Evolutionary conservation across 169 alveolate species (phyloP), one percentile per base, ranked within the genome.

Genomic region (Cryptosporidium meleagridis): DNA sequence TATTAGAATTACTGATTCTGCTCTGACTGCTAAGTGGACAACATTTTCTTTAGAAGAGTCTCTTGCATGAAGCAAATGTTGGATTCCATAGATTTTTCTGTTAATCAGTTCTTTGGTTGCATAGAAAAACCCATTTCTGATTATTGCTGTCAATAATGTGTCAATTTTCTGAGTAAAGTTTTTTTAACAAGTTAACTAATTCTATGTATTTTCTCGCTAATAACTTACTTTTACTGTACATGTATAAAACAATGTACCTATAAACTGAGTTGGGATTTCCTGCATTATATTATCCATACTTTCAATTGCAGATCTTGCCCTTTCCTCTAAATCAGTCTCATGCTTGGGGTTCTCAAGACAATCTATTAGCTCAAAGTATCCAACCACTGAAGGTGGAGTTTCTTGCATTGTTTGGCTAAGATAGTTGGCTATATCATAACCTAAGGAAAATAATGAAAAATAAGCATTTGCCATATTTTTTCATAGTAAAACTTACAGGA

Each of bases 141-240:
- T 65, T 21, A 80, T 31, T 62, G 89, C 89, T 12, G 89, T 80
- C 44, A 80, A 48, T 45, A 80, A 48, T 29, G 89, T 80, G 62
- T 80, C 89, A 9, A 80, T 29, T 62, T 80, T 65, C 89, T 80
- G 26, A 35, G 18, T 48, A 7, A 48, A 48, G 18, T 48, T 12
- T 16, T 26, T 21, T 73, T 4, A 61, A 35, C 14, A 10, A 80
- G 41, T 33, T 12, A 48, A 59, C 10, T 5, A 18, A 41, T 33
- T 61, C 6, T 18, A 41, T n/a, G 3, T 14, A 4, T 23, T n/a
- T 21, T 80, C 14, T 29, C 68, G 4, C 10, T 10, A n/a, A 3
- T 21, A 62, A 62, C 89, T 80, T 65, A 80, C 89, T 55, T 80
- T 80, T 10, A 80, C 75, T 3, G 89, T 80, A 80, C 89, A 80